Evolutionary conservation across 768 basidiomycete species (phyloP).

Genomic region (Trichaptum fuscoviolaceum): DNA sequence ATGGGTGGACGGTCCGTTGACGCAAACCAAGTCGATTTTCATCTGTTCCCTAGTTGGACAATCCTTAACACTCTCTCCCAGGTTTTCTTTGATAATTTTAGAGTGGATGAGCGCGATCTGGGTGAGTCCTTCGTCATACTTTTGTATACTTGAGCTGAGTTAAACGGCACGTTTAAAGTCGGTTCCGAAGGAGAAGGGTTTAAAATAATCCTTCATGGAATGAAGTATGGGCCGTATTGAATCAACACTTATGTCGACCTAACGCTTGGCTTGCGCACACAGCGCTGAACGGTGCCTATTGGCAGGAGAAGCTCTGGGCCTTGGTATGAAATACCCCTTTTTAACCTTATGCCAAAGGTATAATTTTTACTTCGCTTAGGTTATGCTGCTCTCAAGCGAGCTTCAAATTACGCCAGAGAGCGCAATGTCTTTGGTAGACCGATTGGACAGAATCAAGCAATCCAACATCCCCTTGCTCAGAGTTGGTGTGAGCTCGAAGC

Average conservation of each 20-base stretch:
- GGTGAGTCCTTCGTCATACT: neutral
- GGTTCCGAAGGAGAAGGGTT: conserved; percentile 19
- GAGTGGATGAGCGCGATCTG: conserved; percentile 11
- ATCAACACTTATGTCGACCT: neutral
- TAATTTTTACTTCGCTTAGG: conserved; percentile 10
- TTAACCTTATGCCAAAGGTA: neutral
- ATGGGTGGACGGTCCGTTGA: conserved; percentile 19
- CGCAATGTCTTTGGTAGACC: conserved; percentile 17
- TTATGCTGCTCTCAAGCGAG: conserved; percentile 16
- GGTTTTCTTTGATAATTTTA: conserved; percentile 17
- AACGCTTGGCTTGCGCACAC: neutral
- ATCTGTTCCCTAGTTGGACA: neutral
- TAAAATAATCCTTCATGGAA: conserved; percentile 19
- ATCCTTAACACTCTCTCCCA: neutral
- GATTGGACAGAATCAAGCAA: conserved; percentile 19
- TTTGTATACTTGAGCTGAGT: neutral
- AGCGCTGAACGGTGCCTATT: conserved; percentile 18
- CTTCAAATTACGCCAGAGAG: conserved; percentile 16
- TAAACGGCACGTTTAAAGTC: neutral
- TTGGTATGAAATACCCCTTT: neutral
- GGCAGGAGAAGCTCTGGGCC: conserved; percentile 17
- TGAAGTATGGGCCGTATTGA: conserved; percentile 11
- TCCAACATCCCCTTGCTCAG: conserved; percentile 19
- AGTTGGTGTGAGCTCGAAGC: conserved; percentile 17
- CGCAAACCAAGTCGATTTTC: conserved; percentile 14